A percentile compares a stretch with the other conserved stretches of the same genome.
Conservation (phyloP, 768 basidiomycete species). For the Glaciozyma antarctica region DNA sequence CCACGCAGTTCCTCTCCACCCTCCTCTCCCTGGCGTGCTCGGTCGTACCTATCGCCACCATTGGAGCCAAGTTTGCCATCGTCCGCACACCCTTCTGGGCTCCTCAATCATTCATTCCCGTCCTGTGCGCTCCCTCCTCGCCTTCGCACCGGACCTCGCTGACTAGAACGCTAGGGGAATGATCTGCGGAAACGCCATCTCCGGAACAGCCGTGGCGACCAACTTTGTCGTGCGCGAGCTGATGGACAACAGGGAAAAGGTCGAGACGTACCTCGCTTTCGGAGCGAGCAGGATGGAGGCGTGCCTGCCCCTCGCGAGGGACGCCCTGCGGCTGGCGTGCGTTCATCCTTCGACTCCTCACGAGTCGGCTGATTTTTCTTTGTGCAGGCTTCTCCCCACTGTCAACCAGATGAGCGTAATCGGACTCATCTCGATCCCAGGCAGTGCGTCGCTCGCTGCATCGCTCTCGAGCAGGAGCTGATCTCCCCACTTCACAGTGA, state of each 20-base stretch:
- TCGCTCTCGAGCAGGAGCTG: background rate
- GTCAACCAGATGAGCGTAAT: conserved; percentile 69
- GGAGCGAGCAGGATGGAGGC: conserved; percentile 78
- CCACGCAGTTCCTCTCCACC: background rate
- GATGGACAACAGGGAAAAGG: conserved; percentile 73
- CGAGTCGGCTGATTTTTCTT: background rate
- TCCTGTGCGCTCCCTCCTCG: conserved; percentile 7
- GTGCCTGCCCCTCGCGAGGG: conserved; percentile 63
- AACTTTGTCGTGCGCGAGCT: conserved; percentile 67
- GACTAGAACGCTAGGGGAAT: conserved; percentile 68
- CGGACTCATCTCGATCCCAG: conserved; percentile 46
- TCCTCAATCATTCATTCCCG: conserved; percentile 40
- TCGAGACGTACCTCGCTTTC: conserved; percentile 75
- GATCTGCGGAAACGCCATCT: conserved; percentile 72
- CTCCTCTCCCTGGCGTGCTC: background rate
- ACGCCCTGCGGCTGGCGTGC: conserved; percentile 62
- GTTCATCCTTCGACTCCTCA: background rate
- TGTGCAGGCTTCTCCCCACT: conserved; percentile 52
- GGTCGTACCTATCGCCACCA: background rate
- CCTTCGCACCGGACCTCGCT: background rate
- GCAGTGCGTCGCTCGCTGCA: conserved; percentile 40
- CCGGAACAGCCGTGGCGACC: conserved; percentile 61
- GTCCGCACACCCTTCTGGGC: conserved; percentile 67
- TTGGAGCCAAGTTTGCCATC: conserved; percentile 48
- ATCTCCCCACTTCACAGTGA: conserved; percentile 43